Evolutionary conservation across 208 protist genomes (phyloP).

Genomic region (Herpetomonas samuelpessoai): DNA sequence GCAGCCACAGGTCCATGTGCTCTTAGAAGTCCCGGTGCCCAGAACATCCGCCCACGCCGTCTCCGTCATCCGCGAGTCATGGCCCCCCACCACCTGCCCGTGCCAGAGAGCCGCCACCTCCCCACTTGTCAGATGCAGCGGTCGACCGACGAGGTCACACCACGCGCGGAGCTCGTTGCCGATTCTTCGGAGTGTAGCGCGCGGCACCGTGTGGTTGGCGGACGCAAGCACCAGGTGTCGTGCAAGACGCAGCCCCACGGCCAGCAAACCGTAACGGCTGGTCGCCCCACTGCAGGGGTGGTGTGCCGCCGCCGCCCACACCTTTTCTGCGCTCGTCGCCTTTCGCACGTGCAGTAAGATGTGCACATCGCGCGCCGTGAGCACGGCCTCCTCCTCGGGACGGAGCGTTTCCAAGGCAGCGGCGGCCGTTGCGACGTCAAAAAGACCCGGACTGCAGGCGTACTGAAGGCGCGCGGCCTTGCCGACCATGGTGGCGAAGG

Average conservation of each 20-base stretch:
- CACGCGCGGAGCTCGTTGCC: conserved; percentile 19
- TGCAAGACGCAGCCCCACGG: conserved; percentile 23
- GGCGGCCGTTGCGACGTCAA: conserved; percentile 48
- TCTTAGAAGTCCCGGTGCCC: no score
- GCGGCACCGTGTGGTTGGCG: neutral
- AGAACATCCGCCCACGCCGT: no score
- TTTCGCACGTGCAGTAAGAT: conserved; percentile 25
- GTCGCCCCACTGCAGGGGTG: conserved; percentile 5
- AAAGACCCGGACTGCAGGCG: conserved; percentile 46
- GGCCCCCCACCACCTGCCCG: conserved; percentile 20
- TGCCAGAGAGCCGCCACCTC: conserved; percentile 20
- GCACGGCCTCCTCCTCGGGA: conserved; percentile 11
- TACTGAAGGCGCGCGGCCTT: conserved; percentile 62
- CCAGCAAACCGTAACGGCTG: conserved; percentile 36
- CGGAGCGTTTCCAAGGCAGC: conserved; percentile 25
- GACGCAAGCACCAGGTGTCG: conserved; percentile 1
- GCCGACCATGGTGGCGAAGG: conserved; percentile 35
- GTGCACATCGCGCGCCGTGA: conserved; percentile 5
- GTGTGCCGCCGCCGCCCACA: neutral
- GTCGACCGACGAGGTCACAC: conserved; percentile 21
- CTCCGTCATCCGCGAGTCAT: no score
- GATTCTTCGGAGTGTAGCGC: conserved; percentile 13
- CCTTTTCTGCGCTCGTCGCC: neutral
- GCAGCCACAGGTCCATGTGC: conserved; percentile 55
- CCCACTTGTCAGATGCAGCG: conserved; percentile 20